Evolutionary conservation across 345 rosid genomes (phyloP).

Genomic region (Punica granatum): DNA sequence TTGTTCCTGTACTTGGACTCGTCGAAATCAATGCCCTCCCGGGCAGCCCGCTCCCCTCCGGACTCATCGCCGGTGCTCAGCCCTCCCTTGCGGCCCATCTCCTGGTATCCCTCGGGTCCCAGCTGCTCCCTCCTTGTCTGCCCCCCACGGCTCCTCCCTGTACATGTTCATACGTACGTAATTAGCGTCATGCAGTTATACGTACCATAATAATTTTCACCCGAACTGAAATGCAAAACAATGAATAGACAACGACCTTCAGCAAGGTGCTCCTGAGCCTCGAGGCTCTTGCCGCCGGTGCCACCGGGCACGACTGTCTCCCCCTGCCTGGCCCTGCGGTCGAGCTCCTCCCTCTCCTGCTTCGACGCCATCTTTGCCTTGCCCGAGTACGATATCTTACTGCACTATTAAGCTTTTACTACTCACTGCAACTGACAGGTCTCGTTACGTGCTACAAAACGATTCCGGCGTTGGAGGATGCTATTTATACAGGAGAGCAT

Average conservation of each 20-base stretch:
- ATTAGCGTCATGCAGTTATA: too few relatives aligned
- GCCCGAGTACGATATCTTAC: not conserved
- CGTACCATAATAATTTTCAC: not conserved
- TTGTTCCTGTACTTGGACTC: slow-evolving; percentile 54
- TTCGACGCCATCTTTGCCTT: slow-evolving; percentile 29
- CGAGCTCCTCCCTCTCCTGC: slow-evolving; percentile 50
- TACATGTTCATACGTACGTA: too few relatives aligned
- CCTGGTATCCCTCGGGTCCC: slow-evolving; percentile 58
- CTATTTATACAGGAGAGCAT: not conserved
- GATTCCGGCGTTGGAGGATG: not conserved
- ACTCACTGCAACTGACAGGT: too few relatives aligned
- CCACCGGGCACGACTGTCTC: slow-evolving; percentile 79
- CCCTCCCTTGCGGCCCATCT: slow-evolving; percentile 74
- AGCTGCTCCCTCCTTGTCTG: slow-evolving; percentile 62
- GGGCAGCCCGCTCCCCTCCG: slow-evolving; percentile 49
- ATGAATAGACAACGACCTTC: slow-evolving; percentile 30
- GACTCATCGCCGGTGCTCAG: slow-evolving; percentile 53
- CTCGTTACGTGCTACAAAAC: too few relatives aligned
- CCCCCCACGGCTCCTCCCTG: slow-evolving; percentile 62
- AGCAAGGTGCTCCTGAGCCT: slow-evolving; percentile 85
- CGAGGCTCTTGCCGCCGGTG: slow-evolving; percentile 84
- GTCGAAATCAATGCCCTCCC: slow-evolving; percentile 51
- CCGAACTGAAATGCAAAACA: not conserved
- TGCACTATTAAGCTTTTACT: too few relatives aligned
- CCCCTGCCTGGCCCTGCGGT: slow-evolving; percentile 62